These are phyloP conservation scores for Cadophora sp. DNA, from an alignment of 2,329 filamentous ascomycete genomes.

Conservation along the genomic window DNA sequence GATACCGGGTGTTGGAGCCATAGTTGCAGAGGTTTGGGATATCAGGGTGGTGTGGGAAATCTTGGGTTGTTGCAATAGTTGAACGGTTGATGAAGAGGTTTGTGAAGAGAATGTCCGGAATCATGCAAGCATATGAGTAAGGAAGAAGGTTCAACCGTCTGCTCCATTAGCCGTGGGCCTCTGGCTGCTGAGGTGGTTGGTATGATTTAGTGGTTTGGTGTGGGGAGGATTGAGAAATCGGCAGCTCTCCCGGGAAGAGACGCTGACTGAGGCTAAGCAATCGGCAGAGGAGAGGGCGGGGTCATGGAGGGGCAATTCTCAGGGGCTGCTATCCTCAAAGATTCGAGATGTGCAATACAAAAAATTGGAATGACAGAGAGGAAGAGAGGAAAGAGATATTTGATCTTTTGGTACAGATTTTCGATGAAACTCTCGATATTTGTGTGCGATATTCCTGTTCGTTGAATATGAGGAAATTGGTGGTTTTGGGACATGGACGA, in stretches of 20 bases:
- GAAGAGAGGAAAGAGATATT: no score
- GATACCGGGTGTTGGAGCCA: conserved; percentile 61
- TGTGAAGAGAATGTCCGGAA: neutral
- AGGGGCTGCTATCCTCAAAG: neutral
- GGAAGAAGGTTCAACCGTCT: conserved; percentile 14
- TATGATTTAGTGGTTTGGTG: neutral
- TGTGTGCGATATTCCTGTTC: no score
- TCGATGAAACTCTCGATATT: no score
- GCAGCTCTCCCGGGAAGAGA: conserved; percentile 11
- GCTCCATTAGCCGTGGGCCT: neutral
- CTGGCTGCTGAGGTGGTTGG: no score
- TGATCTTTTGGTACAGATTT: no score
- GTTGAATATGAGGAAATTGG: no score
- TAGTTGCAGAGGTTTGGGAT: conserved; percentile 15
- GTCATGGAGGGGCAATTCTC: conserved; percentile 9
- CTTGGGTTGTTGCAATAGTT: neutral
- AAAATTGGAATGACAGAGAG: neutral
- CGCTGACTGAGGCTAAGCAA: neutral
- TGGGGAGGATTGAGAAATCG: conserved; percentile 4
- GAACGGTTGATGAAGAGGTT: neutral
- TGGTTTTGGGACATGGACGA: no score
- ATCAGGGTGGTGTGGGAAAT: neutral
- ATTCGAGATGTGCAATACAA: no score
- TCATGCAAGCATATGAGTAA: neutral
- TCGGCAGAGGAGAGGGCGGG: neutral